These are phyloP conservation scores for Paecilomyces sp. DNA, from an alignment of 2,329 filamentous ascomycete genomes.

Conservation along the genomic window DNA sequence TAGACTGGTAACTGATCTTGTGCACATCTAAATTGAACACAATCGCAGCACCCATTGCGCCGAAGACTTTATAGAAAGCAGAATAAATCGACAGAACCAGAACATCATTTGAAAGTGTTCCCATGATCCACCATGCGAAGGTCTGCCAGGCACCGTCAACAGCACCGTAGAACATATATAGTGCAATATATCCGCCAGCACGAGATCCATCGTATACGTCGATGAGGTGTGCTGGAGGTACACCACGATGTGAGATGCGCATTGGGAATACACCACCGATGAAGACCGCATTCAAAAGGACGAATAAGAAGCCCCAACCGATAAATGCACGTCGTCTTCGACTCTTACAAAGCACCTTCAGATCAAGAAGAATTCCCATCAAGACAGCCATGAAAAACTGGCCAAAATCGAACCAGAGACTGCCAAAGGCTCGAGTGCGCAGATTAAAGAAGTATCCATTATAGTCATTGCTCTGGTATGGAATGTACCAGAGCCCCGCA, in stretches of 20 bases:
- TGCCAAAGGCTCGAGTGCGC: conserved; percentile 14
- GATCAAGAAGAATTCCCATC: conserved; percentile 11
- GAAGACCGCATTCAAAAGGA: conserved; percentile 14
- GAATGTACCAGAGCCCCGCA: conserved; percentile 14
- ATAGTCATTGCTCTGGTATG: conserved; percentile 16
- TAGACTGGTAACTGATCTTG: conserved; percentile 9
- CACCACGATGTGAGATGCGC: conserved; percentile 7
- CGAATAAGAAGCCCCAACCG: conserved; percentile 10
- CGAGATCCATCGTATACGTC: conserved; percentile 6
- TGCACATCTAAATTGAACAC: conserved; percentile 12
- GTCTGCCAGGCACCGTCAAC: conserved; percentile 12
- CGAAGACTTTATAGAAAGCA: conserved; percentile 14
- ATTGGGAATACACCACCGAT: conserved; percentile 13
- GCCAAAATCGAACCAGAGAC: conserved; percentile 13
- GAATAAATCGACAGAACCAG: conserved; percentile 12
- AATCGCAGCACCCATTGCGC: conserved; percentile 12
- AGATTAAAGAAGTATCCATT: conserved; percentile 15
- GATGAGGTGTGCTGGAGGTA: conserved; percentile 6
- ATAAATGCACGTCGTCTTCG: conserved; percentile 13
- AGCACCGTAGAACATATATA: conserved; percentile 10
- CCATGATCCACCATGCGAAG: conserved; percentile 14
- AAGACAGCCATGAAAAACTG: conserved; percentile 13
- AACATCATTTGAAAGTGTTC: conserved; percentile 10
- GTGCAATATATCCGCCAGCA: conserved; percentile 8
- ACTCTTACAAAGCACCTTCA: conserved; percentile 8